Evolutionary conservation across 768 basidiomycete genomes (phyloP), one percentile per base, ranked within the genome.

Genomic region (Gautieria morchelliformis): DNA sequence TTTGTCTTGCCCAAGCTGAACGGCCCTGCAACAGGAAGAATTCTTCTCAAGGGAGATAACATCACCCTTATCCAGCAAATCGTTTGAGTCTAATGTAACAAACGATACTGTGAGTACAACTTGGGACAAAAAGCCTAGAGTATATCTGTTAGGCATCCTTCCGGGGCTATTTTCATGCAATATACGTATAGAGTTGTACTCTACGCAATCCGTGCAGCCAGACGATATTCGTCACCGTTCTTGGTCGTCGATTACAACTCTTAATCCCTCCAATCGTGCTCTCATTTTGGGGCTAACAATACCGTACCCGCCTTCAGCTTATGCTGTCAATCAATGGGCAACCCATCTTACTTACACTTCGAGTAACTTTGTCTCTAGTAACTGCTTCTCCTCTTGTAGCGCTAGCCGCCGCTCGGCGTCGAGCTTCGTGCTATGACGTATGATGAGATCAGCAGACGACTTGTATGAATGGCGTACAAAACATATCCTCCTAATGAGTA

Each of bases 41-140:
- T 97, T 70, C 77, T 98, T 63, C 77, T 98, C 62, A 98, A 98
- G 72, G 95, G 95, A 59, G 95, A 98, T 69, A 96, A 94, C 69
- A 97, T 98, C 67, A 97, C 95, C n/a, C 81, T 94, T 54, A 95
- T 97, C 68, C 92, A 95, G 68, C 88, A 52, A 35, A 20, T 52
- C 7, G 51, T 52, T 14, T 52, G 37, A 52, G 17, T 2, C 3
- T 30, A 17, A 65, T 61, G 30, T 27, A 67, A 62, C 30, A 40
- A 24, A 33, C 32, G 11, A 49, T n/a, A 30, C 5, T 33, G 32
- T 49, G 35, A 37, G 35, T 37, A 37, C 10, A 37, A 37, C 2
- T 14, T 37, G 35, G 10, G 35, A 37, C 4, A 37, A 37, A 10
- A 27, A 5, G 14, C 14, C 35, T 14, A 37, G 35, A 37, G 35